phyloP scores from a whole-genome alignment of 2,329 filamentous ascomycete genomes.

The Pyrenophora graminea region DNA sequence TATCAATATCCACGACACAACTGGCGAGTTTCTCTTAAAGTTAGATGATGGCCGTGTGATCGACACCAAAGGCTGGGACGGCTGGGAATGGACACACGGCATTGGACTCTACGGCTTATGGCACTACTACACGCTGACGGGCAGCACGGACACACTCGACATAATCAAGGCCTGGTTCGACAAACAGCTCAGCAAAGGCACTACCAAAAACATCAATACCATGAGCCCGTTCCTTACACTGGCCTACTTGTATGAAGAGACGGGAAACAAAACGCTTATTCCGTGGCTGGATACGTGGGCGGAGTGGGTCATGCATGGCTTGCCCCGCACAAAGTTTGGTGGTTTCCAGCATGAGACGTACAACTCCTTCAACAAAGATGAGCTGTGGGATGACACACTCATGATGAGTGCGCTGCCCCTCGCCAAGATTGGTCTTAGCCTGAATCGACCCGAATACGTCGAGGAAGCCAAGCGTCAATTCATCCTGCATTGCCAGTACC shows the following conservation, averaged over 20 bases:
- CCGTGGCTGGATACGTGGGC: conserved; percentile 82
- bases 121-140: conserved; percentile 78
- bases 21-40: conserved; percentile 72
- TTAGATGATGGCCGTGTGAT: conserved; percentile 75
- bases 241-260: conserved; percentile 78
- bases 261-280: conserved; percentile 67
- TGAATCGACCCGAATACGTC: conserved; percentile 72
- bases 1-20: conserved; percentile 76
- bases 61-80: conserved; percentile 82
- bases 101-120: conserved; percentile 80
- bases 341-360: conserved; percentile 79
- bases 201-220: conserved; percentile 85
- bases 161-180: conserved; percentile 77
- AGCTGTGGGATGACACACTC: conserved; percentile 83
- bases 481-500: conserved; percentile 75
- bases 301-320: conserved; percentile 79
- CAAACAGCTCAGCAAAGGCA: conserved; percentile 69
- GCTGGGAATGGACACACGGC: conserved; percentile 84
- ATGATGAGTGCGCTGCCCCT: conserved; percentile 87
- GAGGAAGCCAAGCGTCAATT: conserved; percentile 80
- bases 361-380: conserved; percentile 69
- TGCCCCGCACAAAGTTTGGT: conserved; percentile 72
- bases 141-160: conserved; percentile 61
- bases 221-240: conserved; percentile 79
- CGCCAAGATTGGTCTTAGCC: conserved; percentile 75